Evolutionary conservation across 2,329 filamentous ascomycete genomes (phyloP), one percentile per base, ranked within the genome.

Genomic region (Aspergillus fumigatiaffinis): DNA sequence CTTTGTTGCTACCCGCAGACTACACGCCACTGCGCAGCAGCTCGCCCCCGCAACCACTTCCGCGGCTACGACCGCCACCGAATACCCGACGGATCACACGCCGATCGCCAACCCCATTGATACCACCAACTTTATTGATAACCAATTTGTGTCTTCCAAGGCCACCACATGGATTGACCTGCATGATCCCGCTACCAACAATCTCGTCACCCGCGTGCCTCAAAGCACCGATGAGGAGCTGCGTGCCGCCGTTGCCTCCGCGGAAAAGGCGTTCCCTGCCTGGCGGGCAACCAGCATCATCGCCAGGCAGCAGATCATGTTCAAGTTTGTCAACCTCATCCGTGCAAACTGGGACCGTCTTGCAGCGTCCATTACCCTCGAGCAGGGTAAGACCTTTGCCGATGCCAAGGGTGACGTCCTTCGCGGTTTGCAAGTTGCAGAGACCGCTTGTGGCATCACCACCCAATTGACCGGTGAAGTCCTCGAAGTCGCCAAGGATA

Each of bases 331-430:
- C 29, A 79, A 76, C 29, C 71, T 88, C 72, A 87, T 88, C 68
- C 78, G 84, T 50, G 79, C 84, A 63, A 79, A 88, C 74, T 87
- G 84, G 84, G 84, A 87, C 69, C 78, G 85, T 55, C 73, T 88
- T 59, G 85, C 85, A 29, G 83, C 85, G 2, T 85, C 82, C 64
- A 87, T 88, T 64, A 87, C 85, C 5, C 75, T 87, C 23, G 85
- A 88, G 75, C 85, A 88, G 73, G 85, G 85, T 65, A 88, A 88
- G 79, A 88, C 85, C 1, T 84, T 87, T 71, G 83, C 83, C 35
- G 85, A 88, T 73, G 85, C 85, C n/a, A 82, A 77, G 68, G 85
- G 85, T 57, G 85, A 88, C 73, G 85, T 88, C 48, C 79, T 87
- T 32, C 81, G 85, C 68, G 85, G 85, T 59, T 74, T 88, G 58